A percentile compares a stretch with the other conserved stretches of the same genome.
These are phyloP conservation scores for Arthrobotrys pseudoclavata DNA, from an alignment of 2,329 filamentous ascomycete genomes.

Conservation along the genomic window DNA sequence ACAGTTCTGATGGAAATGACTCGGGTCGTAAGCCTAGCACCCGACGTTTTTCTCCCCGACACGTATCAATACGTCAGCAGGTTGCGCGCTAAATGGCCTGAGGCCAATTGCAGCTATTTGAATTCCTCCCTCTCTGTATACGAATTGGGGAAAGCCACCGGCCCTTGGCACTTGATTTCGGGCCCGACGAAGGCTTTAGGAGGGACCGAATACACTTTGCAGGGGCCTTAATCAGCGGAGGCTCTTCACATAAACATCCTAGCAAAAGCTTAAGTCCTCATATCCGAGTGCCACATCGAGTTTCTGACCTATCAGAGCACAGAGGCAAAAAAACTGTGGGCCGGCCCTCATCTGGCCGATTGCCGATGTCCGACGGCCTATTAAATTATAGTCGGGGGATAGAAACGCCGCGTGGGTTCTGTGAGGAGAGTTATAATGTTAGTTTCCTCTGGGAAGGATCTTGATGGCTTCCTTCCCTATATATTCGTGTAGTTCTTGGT, in stretches of 20 bases:
- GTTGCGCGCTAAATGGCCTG: background rate
- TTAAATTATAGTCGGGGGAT: slow-evolving; percentile 3
- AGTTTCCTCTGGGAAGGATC: slow-evolving; percentile 12
- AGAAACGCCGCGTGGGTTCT: slow-evolving; percentile 1
- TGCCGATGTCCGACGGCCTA: slow-evolving; percentile 30
- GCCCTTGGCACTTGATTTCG: slow-evolving; percentile 46
- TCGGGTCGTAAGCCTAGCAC: slow-evolving; percentile 1
- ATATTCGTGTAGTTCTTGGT: slow-evolving; percentile 7
- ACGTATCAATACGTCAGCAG: slow-evolving; percentile 12
- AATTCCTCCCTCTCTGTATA: slow-evolving; percentile 5
- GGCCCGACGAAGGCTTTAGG: slow-evolving; percentile 25
- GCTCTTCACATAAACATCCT: slow-evolving; percentile 40
- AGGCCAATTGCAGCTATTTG: background rate
- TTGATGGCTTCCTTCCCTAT: slow-evolving; percentile 11
- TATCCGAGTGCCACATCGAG: slow-evolving; percentile 13
- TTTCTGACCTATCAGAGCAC: slow-evolving; percentile 17
- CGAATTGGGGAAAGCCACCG: slow-evolving; percentile 10
- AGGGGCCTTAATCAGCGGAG: slow-evolving; percentile 45
- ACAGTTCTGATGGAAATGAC: background rate
- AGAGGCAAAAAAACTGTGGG: background rate
- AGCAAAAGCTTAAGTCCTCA: slow-evolving; percentile 47
- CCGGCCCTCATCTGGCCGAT: slow-evolving; percentile 21
- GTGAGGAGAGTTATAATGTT: background rate
- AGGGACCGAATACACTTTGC: slow-evolving; percentile 18
- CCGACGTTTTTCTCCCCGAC: background rate